Evolutionary conservation across 345 rosid genomes (phyloP), one percentile per base, ranked within the genome.

Genomic region (Euphorbia tirucalli): DNA sequence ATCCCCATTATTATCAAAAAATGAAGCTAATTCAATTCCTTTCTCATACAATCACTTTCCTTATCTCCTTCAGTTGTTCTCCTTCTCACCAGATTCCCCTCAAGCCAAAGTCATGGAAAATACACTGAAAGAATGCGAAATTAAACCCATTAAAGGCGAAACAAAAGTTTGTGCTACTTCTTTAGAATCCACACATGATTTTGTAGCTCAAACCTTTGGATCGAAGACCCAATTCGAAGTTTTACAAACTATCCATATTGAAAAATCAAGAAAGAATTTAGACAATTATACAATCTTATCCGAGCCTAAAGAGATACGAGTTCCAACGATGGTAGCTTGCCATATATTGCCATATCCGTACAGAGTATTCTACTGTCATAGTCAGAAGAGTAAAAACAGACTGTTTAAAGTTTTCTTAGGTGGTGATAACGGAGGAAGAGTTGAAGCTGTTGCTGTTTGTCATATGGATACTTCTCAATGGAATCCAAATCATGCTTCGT

Each of bases 381-480:
- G 81, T 73, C 83, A 76, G 25, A 65, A 27, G 62, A 73, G 66
- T 3, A 55, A 75, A 50, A 81, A 49, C 71, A 82, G 57, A 49
- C 77, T 80, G 48, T 82, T 87, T 28, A 16, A 50, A 69, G 81
- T 83, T 21, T 67, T 66, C 1, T 39, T 83, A 54, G 76, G 27
- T 0, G 85, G 86, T 13, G 87, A 87, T 7, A 74, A 77, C 18
- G 86, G 85, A 16, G 85, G 82, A 7, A 58, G 13, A 25, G 81
- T 82, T 21, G 70, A 64, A 5, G 87, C 88, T 11, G 43, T 77
- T 27, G 81, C 82, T 4, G 82, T 83, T 24, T 85, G 87, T 35
- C 91, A 87, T 73, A 73, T 80, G 84, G 87, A 87, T 50, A 82
- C 88, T 1, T 77, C 88, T 21, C 76, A 78, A 25, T 85, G 88